Base-by-base conservation (phyloP, 2,329 filamentous ascomycete species). In the Fusarium chuoi region DNA sequence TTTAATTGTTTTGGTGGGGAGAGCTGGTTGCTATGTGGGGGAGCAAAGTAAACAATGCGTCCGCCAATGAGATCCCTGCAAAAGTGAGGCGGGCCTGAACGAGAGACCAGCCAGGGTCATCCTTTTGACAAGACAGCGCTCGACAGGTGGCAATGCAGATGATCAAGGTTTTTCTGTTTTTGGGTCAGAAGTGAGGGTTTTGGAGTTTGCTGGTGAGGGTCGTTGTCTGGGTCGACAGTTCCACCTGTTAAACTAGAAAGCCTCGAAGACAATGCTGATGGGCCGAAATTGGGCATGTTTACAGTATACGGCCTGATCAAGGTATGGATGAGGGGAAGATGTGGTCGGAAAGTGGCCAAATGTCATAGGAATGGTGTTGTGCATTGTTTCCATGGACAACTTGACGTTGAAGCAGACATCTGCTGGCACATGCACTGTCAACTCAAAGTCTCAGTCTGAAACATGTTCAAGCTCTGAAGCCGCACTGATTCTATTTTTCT, bases 41-140 rank as follows among this genome's bases (percentile, higher is more conserved):
- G 78, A 79, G 33, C 24, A 78, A 82, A 82, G 82, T 83, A 83
- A 83, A 83, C 82, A 83, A 83, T 73, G 64, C 48, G 65, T 51
- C 65, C 57, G 45, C 54, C 64, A 71, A 62, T 61, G 46, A 51
- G 67, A 76, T 80, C 77, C 76, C 77, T 76, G 78, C 78, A 57
- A 71, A 70, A 69, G 38, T 69, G 66, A 69, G 66, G 66, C 66
- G 66, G 66, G 66, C 65, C 66, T 69, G 57, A 55, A 33, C 26
- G 24, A 56, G n/a, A 41, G 65, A 55, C 65, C 66, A 69, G 64
- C 65, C 66, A 39, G 66, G 66, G 57, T 69, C 26, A 69, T 69
- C 65, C 66, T 69, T 69, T 56, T 68, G 65, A 63, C 75, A 73
- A 77, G 74, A 74, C 76, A 75, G 46, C 62, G 56, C 36, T 65